Conservation (phyloP, 345 rosid genomes). For the Populus deltoides region DNA sequence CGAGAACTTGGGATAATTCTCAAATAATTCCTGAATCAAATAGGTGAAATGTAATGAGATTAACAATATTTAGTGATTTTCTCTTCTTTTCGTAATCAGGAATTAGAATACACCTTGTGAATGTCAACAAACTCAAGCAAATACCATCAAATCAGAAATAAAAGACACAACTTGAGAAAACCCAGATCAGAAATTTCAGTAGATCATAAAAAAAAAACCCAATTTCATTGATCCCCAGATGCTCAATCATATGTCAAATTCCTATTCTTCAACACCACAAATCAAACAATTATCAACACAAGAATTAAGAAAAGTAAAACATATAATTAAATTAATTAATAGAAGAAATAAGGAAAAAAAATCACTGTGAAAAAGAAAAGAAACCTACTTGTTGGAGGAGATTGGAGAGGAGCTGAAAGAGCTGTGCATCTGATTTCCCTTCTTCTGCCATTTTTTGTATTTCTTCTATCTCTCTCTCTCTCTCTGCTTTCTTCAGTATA, state of each 20-base stretch:
- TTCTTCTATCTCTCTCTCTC: background rate
- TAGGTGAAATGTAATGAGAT: background rate
- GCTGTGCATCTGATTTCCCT: slow-evolving; percentile 54
- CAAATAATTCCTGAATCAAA: background rate
- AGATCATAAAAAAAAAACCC: background rate
- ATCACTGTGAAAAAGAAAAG: background rate
- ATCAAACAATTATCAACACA: background rate
- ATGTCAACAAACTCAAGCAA: too few relatives aligned
- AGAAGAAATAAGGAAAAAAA: background rate
- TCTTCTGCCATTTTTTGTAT: slow-evolving; percentile 23
- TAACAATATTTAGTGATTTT: background rate
- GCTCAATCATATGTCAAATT: background rate
- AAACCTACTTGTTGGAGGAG: slow-evolving; percentile 61
- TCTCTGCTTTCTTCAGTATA: background rate
- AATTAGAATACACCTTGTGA: too few relatives aligned
- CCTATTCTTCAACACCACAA: background rate
- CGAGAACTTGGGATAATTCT: background rate
- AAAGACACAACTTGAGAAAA: background rate
- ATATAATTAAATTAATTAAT: background rate
- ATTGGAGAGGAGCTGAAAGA: slow-evolving; percentile 66
- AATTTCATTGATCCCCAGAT: background rate
- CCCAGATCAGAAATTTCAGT: slow-evolving; percentile 14
- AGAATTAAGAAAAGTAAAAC: background rate
- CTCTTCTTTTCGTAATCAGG: too few relatives aligned
- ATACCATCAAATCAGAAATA: too few relatives aligned